Conservation (phyloP, 306 rosid genomes). For the Purshia tridentata region DNA sequence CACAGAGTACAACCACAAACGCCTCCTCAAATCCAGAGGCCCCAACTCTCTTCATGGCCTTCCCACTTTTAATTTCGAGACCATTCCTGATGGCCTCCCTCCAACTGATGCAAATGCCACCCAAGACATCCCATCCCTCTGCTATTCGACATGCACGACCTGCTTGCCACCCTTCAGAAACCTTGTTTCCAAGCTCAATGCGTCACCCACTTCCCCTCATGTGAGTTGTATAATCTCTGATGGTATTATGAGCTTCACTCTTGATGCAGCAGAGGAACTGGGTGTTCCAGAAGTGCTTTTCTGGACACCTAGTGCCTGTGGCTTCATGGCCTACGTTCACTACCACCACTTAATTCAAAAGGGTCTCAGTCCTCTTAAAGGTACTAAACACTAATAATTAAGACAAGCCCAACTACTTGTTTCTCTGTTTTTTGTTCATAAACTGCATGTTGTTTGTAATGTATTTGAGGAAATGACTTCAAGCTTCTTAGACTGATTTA, state of each 20-base stretch:
- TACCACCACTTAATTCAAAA: conserved; percentile 22
- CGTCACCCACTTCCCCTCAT: conserved; percentile 27
- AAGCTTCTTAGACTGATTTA: too few species aligned
- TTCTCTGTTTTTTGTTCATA: too few species aligned
- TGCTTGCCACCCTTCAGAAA: conserved; percentile 41
- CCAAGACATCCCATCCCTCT: conserved; percentile 41
- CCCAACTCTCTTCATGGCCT: conserved; percentile 31
- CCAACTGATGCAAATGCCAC: conserved; percentile 39
- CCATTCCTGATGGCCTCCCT: conserved; percentile 60
- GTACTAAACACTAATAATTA: conserved; percentile 14
- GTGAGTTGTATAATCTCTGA: conserved; percentile 52
- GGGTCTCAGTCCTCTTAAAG: conserved; percentile 54
- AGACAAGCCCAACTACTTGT: not conserved
- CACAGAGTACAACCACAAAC: conserved; percentile 44
- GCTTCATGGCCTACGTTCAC: conserved; percentile 39
- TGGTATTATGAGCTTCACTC: conserved; percentile 43
- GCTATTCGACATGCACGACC: conserved; percentile 26
- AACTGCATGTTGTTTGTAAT: too few species aligned
- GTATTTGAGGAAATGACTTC: not conserved
- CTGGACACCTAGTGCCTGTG: conserved; percentile 56
- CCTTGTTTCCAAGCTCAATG: conserved; percentile 39
- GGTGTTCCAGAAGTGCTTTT: conserved; percentile 43
- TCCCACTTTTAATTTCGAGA: conserved; percentile 31
- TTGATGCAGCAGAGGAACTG: conserved; percentile 41
- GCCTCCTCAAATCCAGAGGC: conserved; percentile 37